Evolutionary conservation across 352 stramenopile species (phyloP).

Genomic region (Phytophthora cryptogea): DNA sequence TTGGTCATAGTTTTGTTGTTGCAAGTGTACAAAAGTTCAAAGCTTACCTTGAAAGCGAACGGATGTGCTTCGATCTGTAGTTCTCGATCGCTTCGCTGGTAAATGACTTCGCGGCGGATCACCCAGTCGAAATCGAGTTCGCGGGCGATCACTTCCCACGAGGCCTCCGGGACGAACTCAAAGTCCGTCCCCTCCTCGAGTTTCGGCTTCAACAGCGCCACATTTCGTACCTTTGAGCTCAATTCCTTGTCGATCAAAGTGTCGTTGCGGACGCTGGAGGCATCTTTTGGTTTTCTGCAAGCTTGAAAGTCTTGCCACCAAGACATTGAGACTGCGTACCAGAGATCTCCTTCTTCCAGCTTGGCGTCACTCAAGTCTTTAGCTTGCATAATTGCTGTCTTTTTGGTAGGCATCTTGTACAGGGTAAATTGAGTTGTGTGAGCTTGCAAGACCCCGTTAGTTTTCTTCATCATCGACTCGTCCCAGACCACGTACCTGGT

Average conservation of each 20-base stretch:
- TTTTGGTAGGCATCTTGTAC: constrained; percentile 5
- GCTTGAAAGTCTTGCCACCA: constrained; percentile 30
- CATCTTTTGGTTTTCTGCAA: constrained; percentile 1
- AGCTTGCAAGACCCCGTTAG: background rate
- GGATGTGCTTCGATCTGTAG: constrained; percentile 23
- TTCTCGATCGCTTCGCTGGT: constrained; percentile 14
- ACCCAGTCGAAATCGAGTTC: constrained; percentile 27
- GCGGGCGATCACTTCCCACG: constrained; percentile 21
- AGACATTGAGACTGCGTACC: constrained; percentile 24
- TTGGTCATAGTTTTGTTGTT: no score
- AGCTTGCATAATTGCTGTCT: constrained; percentile 5
- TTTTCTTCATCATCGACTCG: constrained; percentile 4
- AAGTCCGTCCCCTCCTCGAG: constrained; percentile 29
- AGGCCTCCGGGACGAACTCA: constrained; percentile 16
- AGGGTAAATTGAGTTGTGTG: background rate
- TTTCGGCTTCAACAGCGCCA: constrained; percentile 25
- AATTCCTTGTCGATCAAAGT: constrained; percentile 20
- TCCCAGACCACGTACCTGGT: constrained; percentile 2
- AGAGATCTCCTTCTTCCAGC: constrained; percentile 25
- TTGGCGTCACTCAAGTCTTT: constrained; percentile 9
- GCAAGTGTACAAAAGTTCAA: background rate
- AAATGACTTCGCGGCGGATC: constrained; percentile 28
- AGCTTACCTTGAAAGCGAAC: constrained; percentile 21
- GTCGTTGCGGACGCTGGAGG: constrained; percentile 21
- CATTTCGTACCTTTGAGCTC: constrained; percentile 22